Evolutionary conservation across 139 green algal species (phyloP).

Genomic region (Pleodorina starrii): DNA sequence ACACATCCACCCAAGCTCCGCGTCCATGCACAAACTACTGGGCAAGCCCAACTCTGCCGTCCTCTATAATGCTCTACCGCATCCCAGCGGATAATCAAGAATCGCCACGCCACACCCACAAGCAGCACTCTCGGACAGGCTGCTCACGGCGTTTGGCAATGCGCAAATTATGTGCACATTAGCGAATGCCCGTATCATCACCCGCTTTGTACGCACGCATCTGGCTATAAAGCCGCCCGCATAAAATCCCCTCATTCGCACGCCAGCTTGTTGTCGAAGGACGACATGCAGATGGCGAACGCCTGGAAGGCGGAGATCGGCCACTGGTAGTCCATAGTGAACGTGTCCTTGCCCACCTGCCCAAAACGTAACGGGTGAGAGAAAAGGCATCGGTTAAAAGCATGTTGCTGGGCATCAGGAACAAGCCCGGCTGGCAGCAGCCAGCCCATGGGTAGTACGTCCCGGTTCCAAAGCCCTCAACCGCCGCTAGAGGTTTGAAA

Average conservation of each 20-base stretch:
- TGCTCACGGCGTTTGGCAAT: not conserved
- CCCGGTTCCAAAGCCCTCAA: too few relatives aligned
- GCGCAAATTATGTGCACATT: not conserved
- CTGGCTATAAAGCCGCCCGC: not conserved
- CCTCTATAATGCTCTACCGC: not conserved
- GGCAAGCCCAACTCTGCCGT: too few relatives aligned
- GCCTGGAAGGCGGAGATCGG: slow-evolving; percentile 91
- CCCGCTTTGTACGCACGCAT: not conserved
- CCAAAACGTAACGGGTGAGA: not conserved
- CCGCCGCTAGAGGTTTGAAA: too few relatives aligned
- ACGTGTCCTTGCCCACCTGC: slow-evolving; percentile 91
- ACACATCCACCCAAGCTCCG: not conserved
- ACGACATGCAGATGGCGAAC: slow-evolving; percentile 94
- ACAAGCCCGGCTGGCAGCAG: too few relatives aligned
- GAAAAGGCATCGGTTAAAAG: too few relatives aligned
- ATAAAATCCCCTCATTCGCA: slow-evolving; percentile 67
- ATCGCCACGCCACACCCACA: not conserved
- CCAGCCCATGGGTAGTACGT: too few relatives aligned
- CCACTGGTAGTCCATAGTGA: slow-evolving; percentile 97
- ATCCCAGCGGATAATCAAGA: not conserved
- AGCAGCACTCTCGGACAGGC: too few relatives aligned
- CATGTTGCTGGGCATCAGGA: too few relatives aligned
- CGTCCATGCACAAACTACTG: not conserved
- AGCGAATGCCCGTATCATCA: not conserved
- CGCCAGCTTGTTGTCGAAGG: slow-evolving; percentile 95